Evolutionary conservation across 2,329 filamentous ascomycete genomes (phyloP).

Genomic region (Chaetomiaceae sp.): DNA sequence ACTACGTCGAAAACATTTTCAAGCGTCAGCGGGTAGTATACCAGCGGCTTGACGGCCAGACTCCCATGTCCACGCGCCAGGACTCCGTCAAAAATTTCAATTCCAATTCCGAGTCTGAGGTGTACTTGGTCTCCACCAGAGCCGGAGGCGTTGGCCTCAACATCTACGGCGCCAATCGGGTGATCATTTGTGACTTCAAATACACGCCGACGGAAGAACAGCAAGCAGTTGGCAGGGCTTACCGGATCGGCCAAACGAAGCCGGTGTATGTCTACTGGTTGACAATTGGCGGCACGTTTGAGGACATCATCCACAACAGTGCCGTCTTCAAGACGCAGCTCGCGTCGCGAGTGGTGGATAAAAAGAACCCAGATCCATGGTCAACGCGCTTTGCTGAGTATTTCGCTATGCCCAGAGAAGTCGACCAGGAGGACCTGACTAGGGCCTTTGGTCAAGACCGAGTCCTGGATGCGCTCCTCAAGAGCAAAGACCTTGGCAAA

Average conservation of each 20-base stretch:
- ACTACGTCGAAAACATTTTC: conserved; percentile 63
- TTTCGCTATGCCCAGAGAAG: conserved; percentile 53
- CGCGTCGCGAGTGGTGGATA: conserved; percentile 74
- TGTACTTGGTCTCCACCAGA: conserved; percentile 78
- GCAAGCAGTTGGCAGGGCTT: conserved; percentile 81
- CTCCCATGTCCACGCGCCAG: conserved; percentile 55
- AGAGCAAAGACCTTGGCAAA: conserved; percentile 31
- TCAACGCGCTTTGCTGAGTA: conserved; percentile 55
- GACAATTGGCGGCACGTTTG: conserved; percentile 72
- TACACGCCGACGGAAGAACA: conserved; percentile 80
- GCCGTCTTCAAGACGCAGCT: conserved; percentile 80
- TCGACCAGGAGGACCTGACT: conserved; percentile 30
- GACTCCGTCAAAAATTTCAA: conserved; percentile 67
- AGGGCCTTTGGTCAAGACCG: conserved; percentile 58
- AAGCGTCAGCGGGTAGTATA: conserved; percentile 43
- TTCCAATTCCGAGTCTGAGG: conserved; percentile 39
- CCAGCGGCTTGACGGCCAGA: conserved; percentile 64
- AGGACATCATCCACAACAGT: conserved; percentile 68
- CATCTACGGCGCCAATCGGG: conserved; percentile 75
- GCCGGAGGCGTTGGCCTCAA: conserved; percentile 83
- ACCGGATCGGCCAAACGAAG: conserved; percentile 78
- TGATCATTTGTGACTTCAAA: conserved; percentile 78
- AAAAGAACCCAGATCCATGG: conserved; percentile 68
- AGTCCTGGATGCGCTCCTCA: conserved; percentile 51
- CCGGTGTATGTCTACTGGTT: conserved; percentile 82